phyloP scores from a whole-genome alignment of 179 eudicot genomes.

The Drosera spatulata region DNA sequence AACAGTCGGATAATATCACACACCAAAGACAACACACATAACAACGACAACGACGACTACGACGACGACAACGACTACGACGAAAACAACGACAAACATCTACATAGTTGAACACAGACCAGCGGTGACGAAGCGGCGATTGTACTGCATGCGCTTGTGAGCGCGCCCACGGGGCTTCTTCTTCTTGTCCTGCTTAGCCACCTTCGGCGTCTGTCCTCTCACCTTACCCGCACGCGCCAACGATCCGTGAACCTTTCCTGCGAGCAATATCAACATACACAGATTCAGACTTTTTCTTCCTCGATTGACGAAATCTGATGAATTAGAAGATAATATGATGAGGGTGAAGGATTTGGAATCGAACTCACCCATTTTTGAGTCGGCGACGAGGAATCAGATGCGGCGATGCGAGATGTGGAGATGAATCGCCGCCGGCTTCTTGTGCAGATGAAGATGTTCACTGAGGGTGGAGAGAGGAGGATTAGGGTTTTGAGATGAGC shows the following conservation, averaged over 20 bases:
- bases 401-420: not conserved
- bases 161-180: slow-evolving; percentile 73
- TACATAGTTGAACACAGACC: slow-evolving; percentile 12
- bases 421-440: not conserved
- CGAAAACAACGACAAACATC: not conserved
- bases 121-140: slow-evolving; percentile 55
- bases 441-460: not conserved
- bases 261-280: not conserved
- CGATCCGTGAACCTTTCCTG: slow-evolving; percentile 84
- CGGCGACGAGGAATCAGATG: not conserved
- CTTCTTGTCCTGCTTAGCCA: slow-evolving; percentile 65
- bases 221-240: slow-evolving; percentile 54
- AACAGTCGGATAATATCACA: not conserved
- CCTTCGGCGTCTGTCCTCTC: too few species aligned
- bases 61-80: not conserved
- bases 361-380: not conserved
- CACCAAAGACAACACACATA: not conserved
- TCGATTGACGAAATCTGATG: not conserved
- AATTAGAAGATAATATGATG: not conserved
- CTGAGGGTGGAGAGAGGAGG: not conserved
- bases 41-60: not conserved
- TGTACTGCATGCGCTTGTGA: slow-evolving; percentile 49
- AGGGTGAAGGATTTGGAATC: not conserved
- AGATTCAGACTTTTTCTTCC: not conserved
- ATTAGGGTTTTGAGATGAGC: not conserved